Conservation (phyloP, 176 grass and related monocot species). For the Luzula sylvatica region DNA sequence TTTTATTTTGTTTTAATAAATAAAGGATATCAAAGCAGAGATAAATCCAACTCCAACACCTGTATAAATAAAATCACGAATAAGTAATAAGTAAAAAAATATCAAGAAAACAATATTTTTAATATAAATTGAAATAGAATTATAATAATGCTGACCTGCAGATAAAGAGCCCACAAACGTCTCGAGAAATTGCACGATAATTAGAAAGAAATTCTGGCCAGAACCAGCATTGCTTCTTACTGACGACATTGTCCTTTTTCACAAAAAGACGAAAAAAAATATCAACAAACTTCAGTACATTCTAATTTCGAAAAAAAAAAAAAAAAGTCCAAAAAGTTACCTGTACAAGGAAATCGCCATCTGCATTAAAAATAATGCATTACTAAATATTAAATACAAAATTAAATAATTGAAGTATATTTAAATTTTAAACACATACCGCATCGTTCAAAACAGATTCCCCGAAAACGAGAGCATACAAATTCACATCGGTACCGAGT, state of each 20-base stretch:
- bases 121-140: not conserved
- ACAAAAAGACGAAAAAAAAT: slow-evolving; percentile 30
- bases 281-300: slow-evolving; percentile 4
- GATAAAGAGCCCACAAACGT: slow-evolving; percentile 98
- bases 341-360: slow-evolving; percentile 99
- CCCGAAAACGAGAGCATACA: slow-evolving; percentile 97
- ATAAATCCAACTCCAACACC: slow-evolving; percentile 97
- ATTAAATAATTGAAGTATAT: slow-evolving; percentile 1
- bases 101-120: not conserved
- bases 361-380: slow-evolving; percentile 32
- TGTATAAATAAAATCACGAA: slow-evolving; percentile 30
- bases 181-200: slow-evolving; percentile 92
- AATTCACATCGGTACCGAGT: slow-evolving; percentile 85
- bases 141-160: slow-evolving; percentile 50
- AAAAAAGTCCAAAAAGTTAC: slow-evolving; percentile 24
- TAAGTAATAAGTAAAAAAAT: slow-evolving; percentile 1
- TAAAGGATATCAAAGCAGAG: slow-evolving; percentile 98
- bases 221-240: slow-evolving; percentile 83
- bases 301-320: not conserved
- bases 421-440: slow-evolving; percentile 53
- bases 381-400: not conserved
- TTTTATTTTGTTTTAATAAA: no score
- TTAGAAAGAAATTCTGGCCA: slow-evolving; percentile 68
- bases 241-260: slow-evolving; percentile 92
- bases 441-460: slow-evolving; percentile 98